Base-by-base conservation (phyloP, 805 yeast genomes). In the Schizosaccharomyces lindneri region DNA sequence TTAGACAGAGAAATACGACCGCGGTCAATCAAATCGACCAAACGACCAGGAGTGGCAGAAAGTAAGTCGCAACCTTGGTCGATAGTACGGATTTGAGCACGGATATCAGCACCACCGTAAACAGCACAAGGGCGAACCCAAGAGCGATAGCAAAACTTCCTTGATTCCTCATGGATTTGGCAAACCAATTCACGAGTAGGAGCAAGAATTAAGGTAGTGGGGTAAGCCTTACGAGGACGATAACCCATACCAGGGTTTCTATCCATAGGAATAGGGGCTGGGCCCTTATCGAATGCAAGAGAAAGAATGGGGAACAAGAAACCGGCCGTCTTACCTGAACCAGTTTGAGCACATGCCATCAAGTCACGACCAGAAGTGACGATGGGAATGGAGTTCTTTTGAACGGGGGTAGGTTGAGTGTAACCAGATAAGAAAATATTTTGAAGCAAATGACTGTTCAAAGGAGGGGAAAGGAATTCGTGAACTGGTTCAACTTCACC, bases 241-340 rank as follows among this genome's bases (percentile, higher is more conserved):
- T 68, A 69, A 67, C 69, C 64, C 55, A 64, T 63, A 61, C 43
- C 60, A 48, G 66, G 66, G 24, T 64, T 57, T 32, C 65, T 65
- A 13, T 62, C 57, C 21, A 19, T 15, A 15, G 62, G 62, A 32
- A 39, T 19, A 63, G 80, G 77, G 63, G 86, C 78, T 62, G 98
- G 98, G 62, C 98, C 98, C 68, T 78, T 80, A 73, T 80, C 76
- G 76, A 84, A 93, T 64, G 94, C 85, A 76, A 88, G 88, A 60
- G 95, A 85, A 68, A 93, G 79, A 62, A 93, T 95, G 65, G 99
- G 98, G 85, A 93, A 93, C 72, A 93, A 78, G 80, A 93, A 93
- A 67, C 98, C 99, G 80, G 97, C 98, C 71, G 99, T 93, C 78
- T 93, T 93, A 81, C 99, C 99, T 63, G 97, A 89, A 84, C 95